Conservation (phyloP, 805 yeast species). For the Candida ponderosae region DNA sequence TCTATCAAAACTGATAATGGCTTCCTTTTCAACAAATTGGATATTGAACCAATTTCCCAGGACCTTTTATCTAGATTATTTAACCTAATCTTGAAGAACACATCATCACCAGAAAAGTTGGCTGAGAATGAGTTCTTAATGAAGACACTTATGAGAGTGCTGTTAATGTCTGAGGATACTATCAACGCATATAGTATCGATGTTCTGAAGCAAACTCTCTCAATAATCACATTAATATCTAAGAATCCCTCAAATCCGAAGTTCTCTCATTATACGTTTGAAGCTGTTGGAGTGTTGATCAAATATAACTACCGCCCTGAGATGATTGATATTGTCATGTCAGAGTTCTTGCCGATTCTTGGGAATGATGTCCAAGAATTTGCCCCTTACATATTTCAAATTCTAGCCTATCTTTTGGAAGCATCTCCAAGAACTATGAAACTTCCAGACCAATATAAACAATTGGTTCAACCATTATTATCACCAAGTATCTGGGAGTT, state of each 20-base stretch:
- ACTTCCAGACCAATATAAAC: constrained; percentile 59
- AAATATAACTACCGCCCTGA: constrained; percentile 34
- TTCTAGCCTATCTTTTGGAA: constrained; percentile 74
- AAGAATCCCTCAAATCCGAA: constrained; percentile 94
- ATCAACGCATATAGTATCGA: constrained; percentile 39
- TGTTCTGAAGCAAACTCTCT: constrained; percentile 54
- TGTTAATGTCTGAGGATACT: constrained; percentile 63
- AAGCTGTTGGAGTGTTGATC: constrained; percentile 72
- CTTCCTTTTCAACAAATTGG: constrained; percentile 63
- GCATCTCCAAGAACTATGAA: constrained; percentile 36
- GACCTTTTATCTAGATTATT: constrained; percentile 62
- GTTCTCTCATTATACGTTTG: constrained; percentile 86
- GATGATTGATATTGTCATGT: constrained; percentile 44
- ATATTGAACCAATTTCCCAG: constrained; percentile 56
- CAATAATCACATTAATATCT: constrained; percentile 62
- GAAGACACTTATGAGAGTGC: constrained; percentile 79
- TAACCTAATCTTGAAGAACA: constrained; percentile 50
- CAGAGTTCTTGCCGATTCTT: constrained; percentile 57
- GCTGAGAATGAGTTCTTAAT: constrained; percentile 94
- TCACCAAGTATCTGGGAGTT: constrained; percentile 93
- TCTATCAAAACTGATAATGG: constrained; percentile 59
- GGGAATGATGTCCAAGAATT: constrained; percentile 90
- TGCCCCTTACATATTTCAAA: constrained; percentile 86
- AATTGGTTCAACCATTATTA: constrained; percentile 70
- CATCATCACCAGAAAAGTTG: constrained; percentile 74